Percentiles rank a stretch among this genome's conserved stretches.
Conservation (phyloP, 192 early-diverging fungal species). For the Diversispora epigaea region DNA sequence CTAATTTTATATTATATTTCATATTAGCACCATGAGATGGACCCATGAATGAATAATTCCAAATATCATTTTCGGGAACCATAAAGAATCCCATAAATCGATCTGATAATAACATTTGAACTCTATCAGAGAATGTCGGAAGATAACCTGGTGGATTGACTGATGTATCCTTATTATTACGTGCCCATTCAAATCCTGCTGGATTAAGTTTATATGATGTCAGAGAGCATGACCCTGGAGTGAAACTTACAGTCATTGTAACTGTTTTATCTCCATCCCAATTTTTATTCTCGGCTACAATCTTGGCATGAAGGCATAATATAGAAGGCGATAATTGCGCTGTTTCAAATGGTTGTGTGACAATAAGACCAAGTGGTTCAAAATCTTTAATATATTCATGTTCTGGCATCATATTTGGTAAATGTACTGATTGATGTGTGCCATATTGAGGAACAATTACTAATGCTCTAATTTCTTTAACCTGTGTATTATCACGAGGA, state of each 20-base stretch:
- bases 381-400: slow-evolving; percentile 90
- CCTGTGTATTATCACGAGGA: slow-evolving; percentile 83
- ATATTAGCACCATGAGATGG: slow-evolving; percentile 88
- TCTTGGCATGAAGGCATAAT: slow-evolving; percentile 85
- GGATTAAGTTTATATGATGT: slow-evolving; percentile 95
- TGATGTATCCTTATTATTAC: slow-evolving; percentile 86
- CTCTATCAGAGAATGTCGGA: slow-evolving; percentile 89
- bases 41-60: slow-evolving; percentile 99
- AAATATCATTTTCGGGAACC: slow-evolving; percentile 92
- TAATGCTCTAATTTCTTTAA: slow-evolving; percentile 93
- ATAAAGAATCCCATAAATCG: slow-evolving; percentile 98
- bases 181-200: slow-evolving; percentile 96
- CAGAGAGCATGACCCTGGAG: slow-evolving; percentile 95
- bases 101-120: slow-evolving; percentile 95
- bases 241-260: slow-evolving; percentile 93
- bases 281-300: slow-evolving; percentile 80
- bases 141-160: slow-evolving; percentile 81
- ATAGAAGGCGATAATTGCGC: slow-evolving; percentile 88
- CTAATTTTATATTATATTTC: slow-evolving; percentile 87
- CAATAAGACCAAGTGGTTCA: slow-evolving; percentile 97
- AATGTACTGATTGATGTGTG: slow-evolving; percentile 89
- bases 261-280: slow-evolving; percentile 98
- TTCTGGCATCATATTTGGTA: slow-evolving; percentile 84
- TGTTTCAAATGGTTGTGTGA: slow-evolving; percentile 93
- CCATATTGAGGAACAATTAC: slow-evolving; percentile 99